Percentiles rank a stretch among this genome's conserved stretches.
Conservation (phyloP, 1,139 yeast genomes). For the Yamadazyma membranifaciens region DNA sequence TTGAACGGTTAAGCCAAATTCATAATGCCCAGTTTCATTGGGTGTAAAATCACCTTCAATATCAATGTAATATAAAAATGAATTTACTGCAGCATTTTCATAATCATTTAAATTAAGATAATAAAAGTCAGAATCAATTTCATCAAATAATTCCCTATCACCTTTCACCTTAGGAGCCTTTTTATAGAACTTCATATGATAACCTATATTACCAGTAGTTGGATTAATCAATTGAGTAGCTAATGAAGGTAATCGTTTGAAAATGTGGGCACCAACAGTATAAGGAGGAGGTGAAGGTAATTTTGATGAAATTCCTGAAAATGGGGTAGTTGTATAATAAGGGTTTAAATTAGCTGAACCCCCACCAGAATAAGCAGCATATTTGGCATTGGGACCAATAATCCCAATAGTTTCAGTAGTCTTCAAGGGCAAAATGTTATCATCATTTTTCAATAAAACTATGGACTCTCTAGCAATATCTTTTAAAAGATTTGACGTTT, state of each 20-base stretch:
- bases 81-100: constrained; percentile 20
- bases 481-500: constrained; percentile 40
- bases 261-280: constrained; percentile 16
- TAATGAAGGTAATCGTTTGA: constrained; percentile 14
- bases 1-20: constrained; percentile 47
- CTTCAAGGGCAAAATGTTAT: constrained; percentile 36
- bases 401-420: constrained; percentile 22
- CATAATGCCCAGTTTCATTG: constrained; percentile 44
- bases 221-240: constrained; percentile 13
- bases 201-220: constrained; percentile 12
- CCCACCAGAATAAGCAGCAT: constrained; percentile 26
- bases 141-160: constrained; percentile 28
- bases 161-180: constrained; percentile 10
- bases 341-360: constrained; percentile 29
- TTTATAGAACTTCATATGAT: constrained; percentile 13
- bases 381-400: constrained; percentile 31
- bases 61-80: constrained; percentile 34
- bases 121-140: constrained; percentile 27
- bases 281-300: constrained; percentile 11
- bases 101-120: constrained; percentile 46
- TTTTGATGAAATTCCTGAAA: constrained; percentile 19
- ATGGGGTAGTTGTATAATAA: constrained; percentile 25
- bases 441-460: constrained; percentile 52
- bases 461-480: constrained; percentile 47
- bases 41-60: constrained; percentile 43